Percentiles rank a stretch among this genome's conserved stretches.
phyloP scores from a whole-genome alignment of 2,329 filamentous ascomycete genomes.

The Pyrenochaeta sp. region DNA sequence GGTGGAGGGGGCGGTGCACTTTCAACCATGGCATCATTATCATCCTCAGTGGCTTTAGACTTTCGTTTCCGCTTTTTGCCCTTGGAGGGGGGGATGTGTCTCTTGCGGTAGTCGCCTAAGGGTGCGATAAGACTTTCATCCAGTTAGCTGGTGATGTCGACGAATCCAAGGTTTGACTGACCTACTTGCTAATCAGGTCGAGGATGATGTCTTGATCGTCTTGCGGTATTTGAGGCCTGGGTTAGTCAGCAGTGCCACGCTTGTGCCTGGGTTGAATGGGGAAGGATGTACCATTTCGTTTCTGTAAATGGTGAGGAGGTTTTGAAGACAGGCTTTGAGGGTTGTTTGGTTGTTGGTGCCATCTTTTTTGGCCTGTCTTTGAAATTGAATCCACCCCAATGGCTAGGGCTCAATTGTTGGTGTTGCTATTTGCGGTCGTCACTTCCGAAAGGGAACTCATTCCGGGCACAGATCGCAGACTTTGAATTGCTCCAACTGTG shows the following conservation, averaged over 20 bases:
- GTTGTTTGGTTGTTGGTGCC: slow-evolving; percentile 35
- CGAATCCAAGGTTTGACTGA: slow-evolving; percentile 16
- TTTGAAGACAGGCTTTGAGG: slow-evolving; percentile 66
- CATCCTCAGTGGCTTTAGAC: slow-evolving; percentile 6
- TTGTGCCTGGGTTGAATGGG: background rate
- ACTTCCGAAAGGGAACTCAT: no score
- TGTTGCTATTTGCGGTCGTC: no score
- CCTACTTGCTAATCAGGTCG: slow-evolving; percentile 72
- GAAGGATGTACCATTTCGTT: slow-evolving; percentile 63
- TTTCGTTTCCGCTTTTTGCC: slow-evolving; percentile 61
- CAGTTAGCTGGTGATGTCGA: background rate
- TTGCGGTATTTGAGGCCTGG: slow-evolving; percentile 67
- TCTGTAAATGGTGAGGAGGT: slow-evolving; percentile 71
- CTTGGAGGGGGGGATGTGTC: slow-evolving; percentile 65
- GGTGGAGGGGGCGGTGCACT: slow-evolving; percentile 57
- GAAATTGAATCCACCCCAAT: background rate
- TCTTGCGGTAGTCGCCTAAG: slow-evolving; percentile 68
- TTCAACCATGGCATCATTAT: slow-evolving; percentile 2
- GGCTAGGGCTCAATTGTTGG: background rate
- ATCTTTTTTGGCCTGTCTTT: slow-evolving; percentile 13
- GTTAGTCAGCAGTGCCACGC: slow-evolving; percentile 11
- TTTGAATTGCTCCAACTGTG: no score
- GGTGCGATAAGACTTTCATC: slow-evolving; percentile 66
- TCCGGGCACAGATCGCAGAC: no score
- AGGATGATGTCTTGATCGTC: slow-evolving; percentile 71